Conservation (phyloP, 805 yeast species). For the Metschnikowia sp. region DNA sequence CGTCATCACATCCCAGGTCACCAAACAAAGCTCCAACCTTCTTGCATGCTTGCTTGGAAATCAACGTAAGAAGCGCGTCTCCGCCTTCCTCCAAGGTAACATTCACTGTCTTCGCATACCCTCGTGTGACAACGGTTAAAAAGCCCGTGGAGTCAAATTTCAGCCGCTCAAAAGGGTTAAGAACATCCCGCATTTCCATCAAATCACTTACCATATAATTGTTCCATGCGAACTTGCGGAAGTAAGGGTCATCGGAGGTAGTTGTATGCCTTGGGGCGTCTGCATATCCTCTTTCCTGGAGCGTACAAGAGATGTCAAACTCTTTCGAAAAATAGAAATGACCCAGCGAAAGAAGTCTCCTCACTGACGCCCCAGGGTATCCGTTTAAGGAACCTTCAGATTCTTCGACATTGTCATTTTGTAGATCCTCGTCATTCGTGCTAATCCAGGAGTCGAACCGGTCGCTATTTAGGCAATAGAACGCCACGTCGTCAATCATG, state of each 20-base stretch:
- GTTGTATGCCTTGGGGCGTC: conserved; percentile 6
- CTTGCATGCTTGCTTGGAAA: conserved; percentile 49
- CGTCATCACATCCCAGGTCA: conserved; percentile 56
- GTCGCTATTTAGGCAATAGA: conserved; percentile 59
- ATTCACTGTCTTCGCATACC: conserved; percentile 48
- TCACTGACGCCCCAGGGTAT: conserved; percentile 44
- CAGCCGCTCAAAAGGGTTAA: conserved; percentile 37
- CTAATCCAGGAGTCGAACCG: conserved; percentile 44
- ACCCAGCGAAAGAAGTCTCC: conserved; percentile 43
- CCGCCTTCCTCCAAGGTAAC: conserved; percentile 26
- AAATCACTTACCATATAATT: conserved; percentile 43
- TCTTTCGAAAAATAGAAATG: conserved; percentile 47
- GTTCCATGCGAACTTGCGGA: conserved; percentile 51
- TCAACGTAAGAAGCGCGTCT: conserved; percentile 44
- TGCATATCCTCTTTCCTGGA: conserved; percentile 43
- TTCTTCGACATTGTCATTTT: conserved; percentile 14
- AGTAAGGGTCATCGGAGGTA: conserved; percentile 37
- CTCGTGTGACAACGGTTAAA: conserved; percentile 46
- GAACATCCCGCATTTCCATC: conserved; percentile 43
- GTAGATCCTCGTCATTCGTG: conserved; percentile 11
- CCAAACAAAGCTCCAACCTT: conserved; percentile 52
- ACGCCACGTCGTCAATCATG: conserved; percentile 57
- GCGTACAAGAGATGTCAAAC: conserved; percentile 43
- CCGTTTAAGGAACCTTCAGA: conserved; percentile 16
- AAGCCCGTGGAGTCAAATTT: conserved; percentile 47